Evolutionary conservation across 2,329 filamentous ascomycete species (phyloP).

Genomic region (Aspergillus quadricinctus): DNA sequence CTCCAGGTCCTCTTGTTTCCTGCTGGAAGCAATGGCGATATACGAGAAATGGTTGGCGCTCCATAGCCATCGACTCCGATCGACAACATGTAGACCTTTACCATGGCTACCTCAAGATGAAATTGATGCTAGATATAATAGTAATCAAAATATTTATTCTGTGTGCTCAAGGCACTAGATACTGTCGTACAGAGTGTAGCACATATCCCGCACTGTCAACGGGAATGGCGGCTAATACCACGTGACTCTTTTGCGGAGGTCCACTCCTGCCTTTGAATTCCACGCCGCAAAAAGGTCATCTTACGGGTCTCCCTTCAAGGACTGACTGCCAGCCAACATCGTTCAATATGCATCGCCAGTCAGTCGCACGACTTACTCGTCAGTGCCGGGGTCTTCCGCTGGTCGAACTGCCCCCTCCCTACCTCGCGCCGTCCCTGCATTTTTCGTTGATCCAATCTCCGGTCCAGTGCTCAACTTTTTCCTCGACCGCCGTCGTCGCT

Average conservation of each 20-base stretch:
- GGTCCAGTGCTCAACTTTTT: conserved; percentile 41
- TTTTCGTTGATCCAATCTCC: conserved; percentile 29
- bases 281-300: conserved; percentile 19
- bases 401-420: conserved; percentile 40
- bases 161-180: background rate
- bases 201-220: background rate
- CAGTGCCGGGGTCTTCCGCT: conserved; percentile 30
- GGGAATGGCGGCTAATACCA: background rate
- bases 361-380: conserved; percentile 29
- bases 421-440: conserved; percentile 41
- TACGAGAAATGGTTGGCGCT: background rate
- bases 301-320: conserved; percentile 4
- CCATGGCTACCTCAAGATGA: background rate
- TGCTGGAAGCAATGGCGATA: background rate
- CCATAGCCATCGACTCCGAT: background rate
- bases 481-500: conserved; percentile 50
- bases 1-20: background rate
- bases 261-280: background rate
- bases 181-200: background rate
- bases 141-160: background rate
- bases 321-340: conserved; percentile 7
- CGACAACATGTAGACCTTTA: background rate
- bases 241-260: background rate
- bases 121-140: background rate
- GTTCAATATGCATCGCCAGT: conserved; percentile 35